Base-by-base conservation (phyloP, 2,329 filamentous ascomycete genomes). In the Trichoderma brevicompactum region DNA sequence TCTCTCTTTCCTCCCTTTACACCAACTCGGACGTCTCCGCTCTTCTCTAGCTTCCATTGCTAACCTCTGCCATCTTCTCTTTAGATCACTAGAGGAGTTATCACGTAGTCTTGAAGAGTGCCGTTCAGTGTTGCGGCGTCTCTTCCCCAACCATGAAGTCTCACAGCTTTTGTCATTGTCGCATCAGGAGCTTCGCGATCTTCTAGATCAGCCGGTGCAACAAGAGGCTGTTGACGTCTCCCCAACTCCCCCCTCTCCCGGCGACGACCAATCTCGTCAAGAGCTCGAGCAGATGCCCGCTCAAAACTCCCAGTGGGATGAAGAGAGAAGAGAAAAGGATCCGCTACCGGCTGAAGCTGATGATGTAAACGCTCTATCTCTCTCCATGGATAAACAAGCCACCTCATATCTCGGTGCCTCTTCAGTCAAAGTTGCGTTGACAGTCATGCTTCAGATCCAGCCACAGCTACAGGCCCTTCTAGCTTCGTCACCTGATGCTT, bases 271-370 rank as follows among this genome's bases (percentile, higher is more conserved):
- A 17, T 82, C 7, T 81, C 82, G 75, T 78, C 80, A 1, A 82
- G 88, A 79, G 50, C 81, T 93, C 13, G 90, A 93, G 73, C 88
- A 90, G 70, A 88, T 92, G 70, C 89, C 90, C 0, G 81, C 83
- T 23, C 81, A 85, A 53, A 86, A 89, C 69, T 82, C 83, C 3
- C 87, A 88, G 72, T 88, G 86, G 84, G 90, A 92, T 67, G 89
- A 92, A 72, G 86, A 85, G 69, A 78, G 82, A 58, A 77, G 82
- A 65, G 82, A 79, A 44, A 78, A 81, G 61, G 85, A 88, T 64
- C 78, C 83, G 5, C 81, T 88, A 60, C 84, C 85, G n/a, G 81
- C 80, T 7, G 85, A 91, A 70, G 88, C 88, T 0, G 89, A 92
- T n/a, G 64, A 65, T 54, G 58, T 65, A 41, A 65, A 65, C 17